phyloP scores from a whole-genome alignment of 2,329 filamentous ascomycete species.

The Coniochaeta hoffmannii region DNA sequence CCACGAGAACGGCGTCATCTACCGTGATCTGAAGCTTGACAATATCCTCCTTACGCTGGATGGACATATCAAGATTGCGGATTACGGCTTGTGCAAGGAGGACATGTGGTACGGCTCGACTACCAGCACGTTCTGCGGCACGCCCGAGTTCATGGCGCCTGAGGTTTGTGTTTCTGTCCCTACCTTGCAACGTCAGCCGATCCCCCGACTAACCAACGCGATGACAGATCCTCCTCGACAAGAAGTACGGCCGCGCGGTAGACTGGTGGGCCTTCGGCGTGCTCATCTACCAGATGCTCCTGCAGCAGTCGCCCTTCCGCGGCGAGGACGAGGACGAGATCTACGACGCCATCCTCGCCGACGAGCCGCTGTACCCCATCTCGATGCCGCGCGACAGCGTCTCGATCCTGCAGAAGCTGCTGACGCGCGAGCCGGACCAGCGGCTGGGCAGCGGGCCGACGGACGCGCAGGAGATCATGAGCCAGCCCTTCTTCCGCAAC shows the following conservation, averaged over 20 bases:
- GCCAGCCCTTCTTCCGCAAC: slow-evolving; percentile 94
- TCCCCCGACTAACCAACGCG: slow-evolving; percentile 64
- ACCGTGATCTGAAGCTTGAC: slow-evolving; percentile 89
- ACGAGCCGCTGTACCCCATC: slow-evolving; percentile 95
- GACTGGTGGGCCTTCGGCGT: slow-evolving; percentile 99
- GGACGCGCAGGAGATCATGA: slow-evolving; percentile 98
- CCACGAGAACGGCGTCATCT: slow-evolving; percentile 98
- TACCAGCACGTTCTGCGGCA: slow-evolving; percentile 97
- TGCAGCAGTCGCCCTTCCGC: slow-evolving; percentile 97
- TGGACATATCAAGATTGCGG: slow-evolving; percentile 96
- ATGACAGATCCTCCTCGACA: slow-evolving; percentile 83
- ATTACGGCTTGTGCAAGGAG: slow-evolving; percentile 98
- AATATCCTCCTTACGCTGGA: slow-evolving; percentile 92
- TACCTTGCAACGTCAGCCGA: slow-evolving; percentile 66
- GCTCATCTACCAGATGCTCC: slow-evolving; percentile 97
- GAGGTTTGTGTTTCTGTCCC: slow-evolving; percentile 53
- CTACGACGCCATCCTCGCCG: slow-evolving; percentile 94
- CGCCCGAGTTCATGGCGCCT: slow-evolving; percentile 99
- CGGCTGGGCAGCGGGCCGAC: slow-evolving; percentile 90
- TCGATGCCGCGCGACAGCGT: slow-evolving; percentile 98
- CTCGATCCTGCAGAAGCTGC: slow-evolving; percentile 92
- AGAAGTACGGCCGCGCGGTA: slow-evolving; percentile 94
- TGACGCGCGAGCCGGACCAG: slow-evolving; percentile 90
- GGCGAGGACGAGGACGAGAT: slow-evolving; percentile 99
- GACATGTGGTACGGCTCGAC: slow-evolving; percentile 99